Evolutionary conservation across 2,329 filamentous ascomycete species (phyloP), one percentile per base, ranked within the genome.

Genomic region (Fusarium lateritium): DNA sequence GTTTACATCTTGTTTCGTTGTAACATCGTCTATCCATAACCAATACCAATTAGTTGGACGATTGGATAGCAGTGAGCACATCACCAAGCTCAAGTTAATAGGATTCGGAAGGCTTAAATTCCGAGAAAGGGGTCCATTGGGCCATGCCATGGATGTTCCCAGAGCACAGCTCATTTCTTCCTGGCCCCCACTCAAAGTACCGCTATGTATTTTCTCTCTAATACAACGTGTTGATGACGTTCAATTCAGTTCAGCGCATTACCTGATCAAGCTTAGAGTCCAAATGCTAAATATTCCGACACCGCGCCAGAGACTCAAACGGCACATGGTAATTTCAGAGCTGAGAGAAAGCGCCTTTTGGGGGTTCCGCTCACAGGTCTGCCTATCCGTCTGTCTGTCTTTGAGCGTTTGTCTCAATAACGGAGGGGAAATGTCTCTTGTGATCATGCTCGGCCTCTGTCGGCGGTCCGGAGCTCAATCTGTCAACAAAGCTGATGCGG

Each of bases 121-220:
- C 53, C 49, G 56, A 69, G 56, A 51, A 65, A 62, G 56, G 51
- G 51, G 51, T 56, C 49, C 21, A 38, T 26, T 52, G 33, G 53
- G 24, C 38, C 38, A 56, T 53, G 56, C 38, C 38, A 56, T 53
- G 56, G 58, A 55, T 62, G 43, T 70, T 49, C 38, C 38, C 31
- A 45, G 53, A 64, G 56, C 64, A 63, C 57, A 63, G 26, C 66
- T 74, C 72, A 74, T 74, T 70, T 74, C 56, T 62, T 62, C 39
- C 46, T 24, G 47, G 58, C 43, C 58, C 64, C 53, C 61, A 61
- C 67, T 46, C 24, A 40, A 69, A 46, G 69, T 62, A 65, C 58
- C 56, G 28, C 56, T 31, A 47, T 53, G 58, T 51, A 60, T 45
- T 19, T 31, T 14, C 33, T 22, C 26, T 17, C 42, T 15, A 15